Evolutionary conservation across 192 early-diverging fungal species (phyloP).

Genomic region (Dissophora globulifera): DNA sequence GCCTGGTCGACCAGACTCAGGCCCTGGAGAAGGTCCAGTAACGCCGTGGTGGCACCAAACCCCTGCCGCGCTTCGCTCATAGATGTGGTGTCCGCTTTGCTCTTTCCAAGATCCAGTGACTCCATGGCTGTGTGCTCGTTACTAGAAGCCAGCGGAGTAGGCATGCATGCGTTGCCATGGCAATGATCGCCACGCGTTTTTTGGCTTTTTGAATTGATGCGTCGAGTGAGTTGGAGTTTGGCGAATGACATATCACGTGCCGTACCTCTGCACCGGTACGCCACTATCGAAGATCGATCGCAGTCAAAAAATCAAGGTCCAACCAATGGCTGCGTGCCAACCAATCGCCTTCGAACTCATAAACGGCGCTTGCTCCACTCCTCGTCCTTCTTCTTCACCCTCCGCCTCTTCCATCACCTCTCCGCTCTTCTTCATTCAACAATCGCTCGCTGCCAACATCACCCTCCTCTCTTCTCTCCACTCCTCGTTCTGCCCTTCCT

Average conservation of each 20-base stretch:
- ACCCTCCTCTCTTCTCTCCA: background rate
- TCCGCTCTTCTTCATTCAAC: background rate
- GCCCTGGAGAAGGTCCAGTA: background rate
- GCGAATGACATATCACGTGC: no score
- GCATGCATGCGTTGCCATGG: no score
- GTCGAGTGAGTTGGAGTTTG: no score
- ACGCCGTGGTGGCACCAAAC: background rate
- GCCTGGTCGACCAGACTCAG: background rate
- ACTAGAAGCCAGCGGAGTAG: no score
- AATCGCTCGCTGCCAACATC: background rate
- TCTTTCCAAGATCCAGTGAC: background rate
- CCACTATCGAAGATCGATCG: no score
- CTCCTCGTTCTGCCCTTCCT: background rate
- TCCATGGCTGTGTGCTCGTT: background rate
- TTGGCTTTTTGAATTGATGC: no score
- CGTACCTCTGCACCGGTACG: no score
- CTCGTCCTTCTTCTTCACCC: conserved; percentile 1
- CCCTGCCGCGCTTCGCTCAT: background rate
- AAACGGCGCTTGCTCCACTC: no score
- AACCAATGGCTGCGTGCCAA: no score
- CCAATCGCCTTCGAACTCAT: no score
- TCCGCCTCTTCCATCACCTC: background rate
- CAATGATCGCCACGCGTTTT: no score
- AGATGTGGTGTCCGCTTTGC: background rate
- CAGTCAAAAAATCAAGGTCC: no score